phyloP scores from a whole-genome alignment of 78 protist species.

The Dictyostelium capitatum region DNA sequence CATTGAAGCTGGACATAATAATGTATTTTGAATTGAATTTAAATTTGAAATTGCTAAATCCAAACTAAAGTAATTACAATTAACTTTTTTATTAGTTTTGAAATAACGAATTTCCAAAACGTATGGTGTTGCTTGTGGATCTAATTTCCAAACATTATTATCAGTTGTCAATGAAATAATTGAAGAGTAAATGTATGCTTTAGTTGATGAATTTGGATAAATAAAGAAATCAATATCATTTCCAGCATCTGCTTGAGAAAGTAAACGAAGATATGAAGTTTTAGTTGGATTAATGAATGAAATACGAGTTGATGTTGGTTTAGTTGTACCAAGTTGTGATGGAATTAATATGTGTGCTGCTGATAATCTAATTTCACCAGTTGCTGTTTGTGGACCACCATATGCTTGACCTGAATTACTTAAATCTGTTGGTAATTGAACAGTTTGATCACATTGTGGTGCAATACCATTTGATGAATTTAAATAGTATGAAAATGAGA shows the following conservation, averaged over 20 bases:
- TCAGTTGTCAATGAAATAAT: not conserved
- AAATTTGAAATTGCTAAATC: conserved; percentile 23
- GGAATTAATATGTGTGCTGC: not conserved
- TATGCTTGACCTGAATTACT: not conserved
- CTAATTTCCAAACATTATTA: conserved; percentile 36
- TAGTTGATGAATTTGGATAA: not conserved
- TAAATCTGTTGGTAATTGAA: conserved; percentile 29
- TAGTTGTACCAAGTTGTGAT: not conserved
- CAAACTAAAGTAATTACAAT: conserved; percentile 42
- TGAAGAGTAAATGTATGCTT: not conserved
- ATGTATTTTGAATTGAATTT: not conserved
- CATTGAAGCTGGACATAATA: conserved; percentile 44
- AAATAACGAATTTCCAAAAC: conserved; percentile 36
- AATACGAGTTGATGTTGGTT: not conserved
- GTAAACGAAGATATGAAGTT: conserved; percentile 37
- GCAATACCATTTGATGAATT: not conserved
- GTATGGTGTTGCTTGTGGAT: conserved; percentile 38
- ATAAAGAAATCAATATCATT: conserved; percentile 57
- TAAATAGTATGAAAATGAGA: conserved; percentile 22
- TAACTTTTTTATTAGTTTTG: not conserved
- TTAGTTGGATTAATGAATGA: not conserved
- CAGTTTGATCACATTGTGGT: conserved; percentile 14
- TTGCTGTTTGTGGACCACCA: conserved; percentile 58
- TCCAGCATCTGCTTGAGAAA: not conserved
- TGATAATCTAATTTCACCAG: conserved; percentile 41